phyloP scores from a whole-genome alignment of 1,139 yeast genomes.

The Debaryomyces subglobosus region DNA sequence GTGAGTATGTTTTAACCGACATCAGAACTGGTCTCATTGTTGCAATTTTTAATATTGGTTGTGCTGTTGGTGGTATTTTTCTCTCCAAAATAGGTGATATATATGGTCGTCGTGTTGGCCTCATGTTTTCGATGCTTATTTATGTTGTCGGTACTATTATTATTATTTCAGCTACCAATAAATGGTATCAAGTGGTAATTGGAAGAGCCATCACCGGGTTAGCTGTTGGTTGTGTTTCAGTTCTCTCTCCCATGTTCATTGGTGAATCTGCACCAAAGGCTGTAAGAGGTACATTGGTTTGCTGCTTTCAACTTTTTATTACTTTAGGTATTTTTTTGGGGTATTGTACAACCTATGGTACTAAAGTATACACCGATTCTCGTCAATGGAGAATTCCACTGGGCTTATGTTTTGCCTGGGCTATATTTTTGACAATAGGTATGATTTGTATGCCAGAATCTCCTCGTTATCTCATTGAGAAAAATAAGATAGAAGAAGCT shows the following conservation, averaged over 20 bases:
- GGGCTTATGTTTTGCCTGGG: conserved; percentile 62
- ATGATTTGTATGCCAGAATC: conserved; percentile 68
- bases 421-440: conserved; percentile 53
- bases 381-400: conserved; percentile 69
- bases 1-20: conserved; percentile 38
- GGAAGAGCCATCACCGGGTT: conserved; percentile 73
- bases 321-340: conserved; percentile 73
- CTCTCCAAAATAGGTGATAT: conserved; percentile 56
- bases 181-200: conserved; percentile 55
- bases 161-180: conserved; percentile 38
- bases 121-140: conserved; percentile 47
- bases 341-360: conserved; percentile 67
- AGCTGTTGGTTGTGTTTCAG: conserved; percentile 72
- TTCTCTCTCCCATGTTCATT: conserved; percentile 67
- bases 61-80: conserved; percentile 69
- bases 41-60: conserved; percentile 69
- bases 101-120: conserved; percentile 55
- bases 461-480: conserved; percentile 52
- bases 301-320: conserved; percentile 69
- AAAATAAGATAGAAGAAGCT: conserved; percentile 43
- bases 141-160: conserved; percentile 54
- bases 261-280: conserved; percentile 71
- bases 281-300: conserved; percentile 71
- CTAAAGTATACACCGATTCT: conserved; percentile 51
- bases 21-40: conserved; percentile 58